Evolutionary conservation across 1,284 basidiomycete species (phyloP).

Genomic region (Tetrapyrgos nigripes): DNA sequence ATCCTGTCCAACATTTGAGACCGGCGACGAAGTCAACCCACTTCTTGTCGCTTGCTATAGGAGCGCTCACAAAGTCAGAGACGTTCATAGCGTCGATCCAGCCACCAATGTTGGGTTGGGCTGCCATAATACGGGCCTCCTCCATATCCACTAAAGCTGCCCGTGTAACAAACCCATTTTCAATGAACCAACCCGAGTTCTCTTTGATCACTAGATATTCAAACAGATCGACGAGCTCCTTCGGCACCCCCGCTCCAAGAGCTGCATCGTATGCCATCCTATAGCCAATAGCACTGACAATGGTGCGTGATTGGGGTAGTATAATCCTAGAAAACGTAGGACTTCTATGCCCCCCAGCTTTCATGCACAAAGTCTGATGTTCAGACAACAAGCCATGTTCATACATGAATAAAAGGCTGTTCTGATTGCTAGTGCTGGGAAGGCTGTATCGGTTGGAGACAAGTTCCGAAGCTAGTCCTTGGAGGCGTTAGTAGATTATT

Average conservation of each 20-base stretch:
- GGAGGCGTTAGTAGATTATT: no score
- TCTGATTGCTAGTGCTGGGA: no score
- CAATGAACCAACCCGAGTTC: neutral
- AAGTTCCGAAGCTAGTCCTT: no score
- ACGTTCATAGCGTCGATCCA: neutral
- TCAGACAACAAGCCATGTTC: no score
- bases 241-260: constrained; percentile 29
- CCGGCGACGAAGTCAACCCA: neutral
- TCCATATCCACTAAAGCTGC: neutral
- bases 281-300: no score
- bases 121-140: neutral
- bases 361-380: no score
- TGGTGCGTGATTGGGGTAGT: no score
- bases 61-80: neutral
- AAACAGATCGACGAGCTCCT: constrained; percentile 38
- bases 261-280: constrained; percentile 49
- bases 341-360: no score
- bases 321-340: no score
- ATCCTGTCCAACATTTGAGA: neutral
- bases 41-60: neutral
- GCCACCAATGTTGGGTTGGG: neutral
- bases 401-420: no score
- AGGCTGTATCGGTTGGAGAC: no score
- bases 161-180: neutral
- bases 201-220: neutral